Evolutionary conservation across 1,284 basidiomycete species (phyloP).

Genomic region (Ustilago trichophora): DNA sequence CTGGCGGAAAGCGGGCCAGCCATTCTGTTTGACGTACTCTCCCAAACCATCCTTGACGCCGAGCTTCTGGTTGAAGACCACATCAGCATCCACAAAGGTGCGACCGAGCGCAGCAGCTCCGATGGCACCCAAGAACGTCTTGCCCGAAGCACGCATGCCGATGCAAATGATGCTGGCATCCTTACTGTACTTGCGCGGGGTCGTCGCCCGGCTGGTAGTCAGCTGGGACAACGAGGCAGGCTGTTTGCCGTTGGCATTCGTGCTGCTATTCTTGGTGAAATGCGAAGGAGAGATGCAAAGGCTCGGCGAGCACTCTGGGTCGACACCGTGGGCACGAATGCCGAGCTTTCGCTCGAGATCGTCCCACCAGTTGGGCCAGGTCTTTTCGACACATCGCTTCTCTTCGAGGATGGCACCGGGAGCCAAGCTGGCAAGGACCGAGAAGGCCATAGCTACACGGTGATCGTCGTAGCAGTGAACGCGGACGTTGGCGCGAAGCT

Average conservation of each 20-base stretch:
- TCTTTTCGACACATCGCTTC: conserved; percentile 98
- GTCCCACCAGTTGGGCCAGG: conserved; percentile 99
- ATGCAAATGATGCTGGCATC: conserved; percentile 82
- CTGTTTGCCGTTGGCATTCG: conserved; percentile 41
- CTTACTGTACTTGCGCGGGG: conserved; percentile 66
- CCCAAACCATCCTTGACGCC: conserved; percentile 71
- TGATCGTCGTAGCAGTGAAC: conserved; percentile 98
- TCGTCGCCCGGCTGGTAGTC: conserved; percentile 28
- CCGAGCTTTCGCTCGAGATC: conserved; percentile 96
- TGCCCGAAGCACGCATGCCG: conserved; percentile 97
- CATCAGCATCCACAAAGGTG: conserved; percentile 87
- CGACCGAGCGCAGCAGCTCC: conserved; percentile 80
- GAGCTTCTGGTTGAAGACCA: conserved; percentile 77
- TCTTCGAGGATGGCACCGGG: conserved; percentile 87
- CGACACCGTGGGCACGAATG: conserved; percentile 84
- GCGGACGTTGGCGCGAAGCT: conserved; percentile 72
- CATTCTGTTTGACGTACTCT: conserved; percentile 79
- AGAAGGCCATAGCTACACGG: conserved; percentile 98
- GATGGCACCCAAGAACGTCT: conserved; percentile 85
- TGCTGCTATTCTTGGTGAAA: conserved; percentile 50
- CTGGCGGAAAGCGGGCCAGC: conserved; percentile 80
- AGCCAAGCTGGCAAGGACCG: conserved; percentile 79
- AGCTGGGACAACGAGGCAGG: conserved; percentile 9
- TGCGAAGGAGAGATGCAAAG: conserved; percentile 54
- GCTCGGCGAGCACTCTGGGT: conserved; percentile 69